Evolutionary conservation across 768 basidiomycete species (phyloP), one percentile per base, ranked within the genome.

Genomic region (Kwoniella sp.): DNA sequence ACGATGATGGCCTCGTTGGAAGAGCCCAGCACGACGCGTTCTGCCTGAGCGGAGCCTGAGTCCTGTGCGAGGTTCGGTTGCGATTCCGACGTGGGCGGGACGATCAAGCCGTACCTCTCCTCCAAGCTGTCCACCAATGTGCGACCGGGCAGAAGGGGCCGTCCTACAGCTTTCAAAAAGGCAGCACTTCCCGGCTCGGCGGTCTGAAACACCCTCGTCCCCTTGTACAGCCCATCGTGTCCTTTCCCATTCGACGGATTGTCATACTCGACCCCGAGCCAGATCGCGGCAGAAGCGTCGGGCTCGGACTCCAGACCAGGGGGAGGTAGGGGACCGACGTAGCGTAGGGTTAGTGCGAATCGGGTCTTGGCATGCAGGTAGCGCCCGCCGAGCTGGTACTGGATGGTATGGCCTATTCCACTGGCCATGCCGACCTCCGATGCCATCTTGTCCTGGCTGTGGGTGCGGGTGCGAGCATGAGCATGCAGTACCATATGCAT

Each of bases 201-300:
- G 10, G 52, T 49, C 38, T 76, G 66, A 71, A 96, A 98, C 74
- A 93, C 91, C 33, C 78, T 79, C 57, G 78, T 80, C 40, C 83
- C 85, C 59, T 88, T 83, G 67, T 89, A 87, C 59, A 78, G 69
- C 5, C 93, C 93, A 61, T 86, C 82, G 70, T 96, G 91, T 2
- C 57, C 57, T 71, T 87, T 92, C 23, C 93, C 93, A 50, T 90
- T 82, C 7, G 71, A 54, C 17, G 84, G 80, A 64, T 89, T 84
- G 67, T 98, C 93, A 88, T 92, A 98, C 76, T 98, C 93, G 40
- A 96, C 81, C n/a, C 93, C 93, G n/a, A 91, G 79, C 92, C 92
- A 98, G 11, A 74, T 61, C 25, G n/a, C n/a, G n/a, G n/a, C n/a
- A n/a, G n/a, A n/a, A n/a, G n/a, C n/a, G n/a, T 9, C 26, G 10